Percentiles rank a stretch among this genome's conserved stretches.
phyloP scores from a whole-genome alignment of 306 rosid genomes.

The Rosa rugosa region DNA sequence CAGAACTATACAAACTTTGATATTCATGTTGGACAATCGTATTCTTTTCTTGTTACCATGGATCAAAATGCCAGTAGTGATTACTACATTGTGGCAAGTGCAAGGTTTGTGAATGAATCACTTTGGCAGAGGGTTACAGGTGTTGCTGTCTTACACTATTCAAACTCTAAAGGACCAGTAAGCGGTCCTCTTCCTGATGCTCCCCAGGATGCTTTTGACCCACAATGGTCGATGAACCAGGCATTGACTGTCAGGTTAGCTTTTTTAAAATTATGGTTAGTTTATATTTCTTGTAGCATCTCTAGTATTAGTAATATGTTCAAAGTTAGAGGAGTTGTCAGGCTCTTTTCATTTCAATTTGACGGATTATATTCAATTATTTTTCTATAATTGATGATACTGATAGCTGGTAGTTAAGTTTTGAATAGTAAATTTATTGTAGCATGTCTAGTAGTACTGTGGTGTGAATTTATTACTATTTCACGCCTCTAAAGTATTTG shows the following conservation, averaged over 20 bases:
- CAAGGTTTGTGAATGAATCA: constrained; percentile 86
- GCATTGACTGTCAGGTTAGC: constrained; percentile 79
- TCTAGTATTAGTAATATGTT: background rate
- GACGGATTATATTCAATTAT: background rate
- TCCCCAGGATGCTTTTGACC: constrained; percentile 67
- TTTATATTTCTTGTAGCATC: background rate
- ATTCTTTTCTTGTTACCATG: constrained; percentile 67
- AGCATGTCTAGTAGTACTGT: background rate
- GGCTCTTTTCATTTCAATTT: background rate
- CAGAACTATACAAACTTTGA: constrained; percentile 66
- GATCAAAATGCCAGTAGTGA: constrained; percentile 93
- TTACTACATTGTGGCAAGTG: constrained; percentile 89
- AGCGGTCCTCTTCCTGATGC: constrained; percentile 79
- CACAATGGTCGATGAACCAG: constrained; percentile 66
- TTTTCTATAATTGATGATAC: background rate
- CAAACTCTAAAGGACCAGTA: constrained; percentile 77
- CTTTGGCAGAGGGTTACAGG: constrained; percentile 85
- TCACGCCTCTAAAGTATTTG: constrained; percentile 14
- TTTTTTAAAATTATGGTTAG: constrained; percentile 8
- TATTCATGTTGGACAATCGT: constrained; percentile 90
- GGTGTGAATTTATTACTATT: background rate
- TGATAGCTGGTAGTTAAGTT: background rate
- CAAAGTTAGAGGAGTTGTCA: background rate
- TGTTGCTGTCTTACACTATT: constrained; percentile 76
- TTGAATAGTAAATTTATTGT: background rate